Percentiles rank a stretch among this genome's conserved stretches.
Evolutionary conservation across 495 filamentous ascomycete genomes (phyloP).

Genomic region (Aspergillus diversus): DNA sequence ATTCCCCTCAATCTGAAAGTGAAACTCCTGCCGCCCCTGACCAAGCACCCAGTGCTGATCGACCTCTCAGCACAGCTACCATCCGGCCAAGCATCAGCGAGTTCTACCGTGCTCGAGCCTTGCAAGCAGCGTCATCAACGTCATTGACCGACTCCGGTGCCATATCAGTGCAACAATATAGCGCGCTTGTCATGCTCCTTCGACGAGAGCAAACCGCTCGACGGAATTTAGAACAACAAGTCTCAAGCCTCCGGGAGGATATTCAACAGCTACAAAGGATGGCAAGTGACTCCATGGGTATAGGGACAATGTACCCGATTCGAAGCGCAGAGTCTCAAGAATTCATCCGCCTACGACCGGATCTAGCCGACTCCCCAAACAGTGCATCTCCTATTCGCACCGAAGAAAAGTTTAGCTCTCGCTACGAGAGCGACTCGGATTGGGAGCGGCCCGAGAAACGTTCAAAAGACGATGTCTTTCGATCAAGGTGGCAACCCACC

Average conservation of each 20-base stretch:
- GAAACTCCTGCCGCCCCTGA: constrained; percentile 14
- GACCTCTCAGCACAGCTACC: constrained; percentile 46
- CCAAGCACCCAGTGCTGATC: constrained; percentile 23
- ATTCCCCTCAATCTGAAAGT: constrained; percentile 24
- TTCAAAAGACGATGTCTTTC: constrained; percentile 16
- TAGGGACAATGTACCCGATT: constrained; percentile 43
- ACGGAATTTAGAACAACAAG: constrained; percentile 55
- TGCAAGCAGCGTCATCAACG: constrained; percentile 39
- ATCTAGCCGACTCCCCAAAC: constrained; percentile 25
- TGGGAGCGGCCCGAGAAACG: constrained; percentile 16
- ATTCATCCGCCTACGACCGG: constrained; percentile 35
- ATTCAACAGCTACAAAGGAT: constrained; percentile 45
- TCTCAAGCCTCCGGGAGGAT: constrained; percentile 54
- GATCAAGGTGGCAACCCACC: constrained; percentile 20
- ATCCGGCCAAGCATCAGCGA: constrained; percentile 38
- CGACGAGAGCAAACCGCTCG: constrained; percentile 60
- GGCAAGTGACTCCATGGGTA: constrained; percentile 39
- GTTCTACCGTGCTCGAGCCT: constrained; percentile 30
- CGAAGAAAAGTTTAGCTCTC: constrained; percentile 15
- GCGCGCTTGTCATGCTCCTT: constrained; percentile 56
- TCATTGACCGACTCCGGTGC: constrained; percentile 38
- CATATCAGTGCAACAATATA: constrained; percentile 62
- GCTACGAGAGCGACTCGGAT: constrained; percentile 25
- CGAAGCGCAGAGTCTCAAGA: constrained; percentile 41
- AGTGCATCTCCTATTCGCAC: constrained; percentile 14